A percentile compares a stretch with the other conserved stretches of the same genome.
These are phyloP conservation scores for Phyllosticta capitalensis DNA, from an alignment of 2,329 filamentous ascomycete species.

Conservation along the genomic window DNA sequence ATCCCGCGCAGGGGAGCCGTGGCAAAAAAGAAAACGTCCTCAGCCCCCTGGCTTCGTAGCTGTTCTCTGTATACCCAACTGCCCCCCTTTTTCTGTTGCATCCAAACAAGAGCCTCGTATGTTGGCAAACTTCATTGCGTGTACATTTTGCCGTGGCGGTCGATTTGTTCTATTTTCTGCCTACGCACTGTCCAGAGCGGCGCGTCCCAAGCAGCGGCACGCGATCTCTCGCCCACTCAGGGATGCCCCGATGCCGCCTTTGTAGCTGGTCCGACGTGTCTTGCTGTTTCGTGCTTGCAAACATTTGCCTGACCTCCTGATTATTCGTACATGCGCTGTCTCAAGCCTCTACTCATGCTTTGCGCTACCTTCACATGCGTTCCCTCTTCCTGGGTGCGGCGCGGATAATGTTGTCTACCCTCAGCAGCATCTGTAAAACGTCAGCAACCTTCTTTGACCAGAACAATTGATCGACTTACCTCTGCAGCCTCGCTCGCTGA, in stretches of 20 bases:
- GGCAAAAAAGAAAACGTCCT: not conserved
- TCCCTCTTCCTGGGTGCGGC: constrained; percentile 78
- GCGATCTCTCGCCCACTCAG: not conserved
- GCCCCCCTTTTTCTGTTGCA: not conserved
- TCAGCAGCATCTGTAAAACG: constrained; percentile 61
- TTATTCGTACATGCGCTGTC: not conserved
- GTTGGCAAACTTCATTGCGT: not conserved
- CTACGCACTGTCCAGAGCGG: not conserved
- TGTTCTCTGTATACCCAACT: not conserved
- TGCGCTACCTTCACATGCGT: constrained; percentile 47
- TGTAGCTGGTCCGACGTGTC: not conserved
- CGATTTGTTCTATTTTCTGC: not conserved
- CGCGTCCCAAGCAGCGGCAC: not conserved
- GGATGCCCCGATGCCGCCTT: not conserved
- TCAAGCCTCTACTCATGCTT: not conserved
- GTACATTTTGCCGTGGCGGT: not conserved
- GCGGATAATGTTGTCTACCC: constrained; percentile 97
- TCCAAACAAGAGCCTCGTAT: not conserved
- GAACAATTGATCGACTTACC: constrained; percentile 44
- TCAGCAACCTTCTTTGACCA: constrained; percentile 20
- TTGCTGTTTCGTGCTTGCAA: not conserved
- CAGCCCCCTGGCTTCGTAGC: not conserved
- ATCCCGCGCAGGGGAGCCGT: not conserved
- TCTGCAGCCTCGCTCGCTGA: constrained; percentile 95
- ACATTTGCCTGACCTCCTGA: not conserved